Percentiles rank a stretch among this genome's conserved stretches.
These are phyloP conservation scores for Fusarium metavorans DNA, from an alignment of 2,329 filamentous ascomycete genomes.

Conservation along the genomic window DNA sequence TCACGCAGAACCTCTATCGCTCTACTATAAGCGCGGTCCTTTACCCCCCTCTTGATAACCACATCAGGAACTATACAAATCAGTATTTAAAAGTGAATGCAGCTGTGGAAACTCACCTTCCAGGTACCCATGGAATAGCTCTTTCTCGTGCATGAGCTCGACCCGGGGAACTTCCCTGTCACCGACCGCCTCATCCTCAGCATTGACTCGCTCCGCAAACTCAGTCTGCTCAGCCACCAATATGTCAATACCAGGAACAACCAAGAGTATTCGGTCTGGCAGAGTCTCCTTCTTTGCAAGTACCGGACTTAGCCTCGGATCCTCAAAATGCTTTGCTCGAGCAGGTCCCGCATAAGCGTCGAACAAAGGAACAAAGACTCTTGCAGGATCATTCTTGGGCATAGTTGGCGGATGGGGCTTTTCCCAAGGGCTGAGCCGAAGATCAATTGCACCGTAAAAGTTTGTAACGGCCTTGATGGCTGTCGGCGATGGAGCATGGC, in stretches of 20 bases:
- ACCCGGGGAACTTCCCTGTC: constrained; percentile 26
- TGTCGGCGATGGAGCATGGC: constrained; percentile 38
- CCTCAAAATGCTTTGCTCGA: constrained; percentile 42
- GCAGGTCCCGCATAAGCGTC: constrained; percentile 56
- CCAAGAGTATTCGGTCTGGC: constrained; percentile 54
- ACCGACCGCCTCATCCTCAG: constrained; percentile 31
- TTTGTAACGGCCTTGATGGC: constrained; percentile 54
- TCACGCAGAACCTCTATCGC: constrained; percentile 32
- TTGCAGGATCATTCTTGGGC: constrained; percentile 54
- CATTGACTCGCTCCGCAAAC: constrained; percentile 52
- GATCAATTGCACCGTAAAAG: constrained; percentile 56
- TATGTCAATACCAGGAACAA: constrained; percentile 56
- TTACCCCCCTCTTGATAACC: constrained; percentile 27
- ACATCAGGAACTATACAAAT: constrained; percentile 32
- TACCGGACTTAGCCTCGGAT: constrained; percentile 53
- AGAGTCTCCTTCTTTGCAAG: constrained; percentile 50
- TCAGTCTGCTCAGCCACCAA: constrained; percentile 54
- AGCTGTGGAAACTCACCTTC: constrained; percentile 36
- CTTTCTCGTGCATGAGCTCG: constrained; percentile 37
- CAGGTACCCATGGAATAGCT: constrained; percentile 47
- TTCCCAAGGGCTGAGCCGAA: constrained; percentile 52
- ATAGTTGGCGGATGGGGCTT: constrained; percentile 52
- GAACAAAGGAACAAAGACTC: constrained; percentile 55
- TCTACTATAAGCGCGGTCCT: constrained; percentile 25
- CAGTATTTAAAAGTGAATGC: not conserved